Conservation (phyloP, 2,329 filamentous ascomycete genomes). For the Fusarium transvaalense region DNA sequence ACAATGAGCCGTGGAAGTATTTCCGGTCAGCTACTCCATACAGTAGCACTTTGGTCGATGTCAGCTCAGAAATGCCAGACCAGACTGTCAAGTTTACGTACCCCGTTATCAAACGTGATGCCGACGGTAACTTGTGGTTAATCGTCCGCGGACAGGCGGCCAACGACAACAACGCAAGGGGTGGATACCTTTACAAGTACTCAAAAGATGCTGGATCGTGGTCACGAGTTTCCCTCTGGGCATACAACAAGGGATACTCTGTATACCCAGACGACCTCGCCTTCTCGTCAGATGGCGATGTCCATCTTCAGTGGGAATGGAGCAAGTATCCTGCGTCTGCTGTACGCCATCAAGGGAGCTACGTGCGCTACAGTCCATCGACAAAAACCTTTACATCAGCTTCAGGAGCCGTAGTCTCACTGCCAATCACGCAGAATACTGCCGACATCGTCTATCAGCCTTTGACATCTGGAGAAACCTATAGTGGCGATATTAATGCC, state of each 20-base stretch:
- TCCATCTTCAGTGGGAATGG: constrained; percentile 49
- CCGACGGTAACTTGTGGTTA: constrained; percentile 14
- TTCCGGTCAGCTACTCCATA: constrained; percentile 41
- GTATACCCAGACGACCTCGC: constrained; percentile 47
- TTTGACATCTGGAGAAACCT: constrained; percentile 41
- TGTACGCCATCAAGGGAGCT: constrained; percentile 46
- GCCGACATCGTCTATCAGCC: constrained; percentile 28
- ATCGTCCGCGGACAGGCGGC: constrained; percentile 25
- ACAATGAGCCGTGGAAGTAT: constrained; percentile 47
- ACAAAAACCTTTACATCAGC: constrained; percentile 35
- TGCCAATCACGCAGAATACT: constrained; percentile 23
- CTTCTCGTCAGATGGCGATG: constrained; percentile 46
- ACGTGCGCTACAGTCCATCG: constrained; percentile 44
- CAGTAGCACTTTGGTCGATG: constrained; percentile 39
- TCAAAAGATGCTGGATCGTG: constrained; percentile 1
- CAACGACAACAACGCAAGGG: constrained; percentile 11
- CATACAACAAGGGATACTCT: constrained; percentile 44
- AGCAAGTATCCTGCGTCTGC: constrained; percentile 46
- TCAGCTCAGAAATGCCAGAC: constrained; percentile 42
- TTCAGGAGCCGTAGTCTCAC: constrained; percentile 8
- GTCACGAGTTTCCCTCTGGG: constrained; percentile 22
- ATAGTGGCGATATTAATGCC: constrained; percentile 20
- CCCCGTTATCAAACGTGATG: constrained; percentile 28
- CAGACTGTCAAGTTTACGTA: constrained; percentile 29
- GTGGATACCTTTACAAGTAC: constrained; percentile 34